phyloP scores from a whole-genome alignment of 2,329 filamentous ascomycete genomes.

The Nemania sp. region DNA sequence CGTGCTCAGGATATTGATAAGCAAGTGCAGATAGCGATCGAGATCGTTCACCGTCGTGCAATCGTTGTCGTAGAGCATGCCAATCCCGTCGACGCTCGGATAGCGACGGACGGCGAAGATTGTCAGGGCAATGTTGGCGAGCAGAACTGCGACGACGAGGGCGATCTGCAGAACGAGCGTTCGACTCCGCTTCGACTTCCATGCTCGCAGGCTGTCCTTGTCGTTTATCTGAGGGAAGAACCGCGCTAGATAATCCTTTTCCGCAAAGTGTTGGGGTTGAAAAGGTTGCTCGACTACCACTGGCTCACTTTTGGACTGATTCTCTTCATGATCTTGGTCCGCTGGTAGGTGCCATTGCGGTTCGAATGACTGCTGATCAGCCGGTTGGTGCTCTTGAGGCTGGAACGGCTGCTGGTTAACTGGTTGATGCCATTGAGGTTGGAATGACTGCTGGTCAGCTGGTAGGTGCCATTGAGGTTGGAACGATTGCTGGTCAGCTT shows the following conservation, averaged over 20 bases:
- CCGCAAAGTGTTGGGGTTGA: conserved; percentile 7
- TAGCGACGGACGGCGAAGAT: conserved; percentile 14
- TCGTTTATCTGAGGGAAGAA: conserved; percentile 26
- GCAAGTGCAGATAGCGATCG: conserved; percentile 19
- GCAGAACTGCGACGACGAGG: conserved; percentile 16
- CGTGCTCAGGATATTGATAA: conserved; percentile 25
- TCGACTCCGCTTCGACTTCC: conserved; percentile 21
- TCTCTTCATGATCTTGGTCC: too few species aligned
- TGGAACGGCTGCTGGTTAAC: too few species aligned
- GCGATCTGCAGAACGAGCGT: conserved; percentile 28
- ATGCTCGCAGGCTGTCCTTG: conserved; percentile 17
- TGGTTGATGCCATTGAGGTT: too few species aligned
- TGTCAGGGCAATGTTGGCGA: conserved; percentile 17
- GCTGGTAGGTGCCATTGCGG: too few species aligned
- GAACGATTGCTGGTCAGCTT: too few species aligned
- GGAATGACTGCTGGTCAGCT: too few species aligned
- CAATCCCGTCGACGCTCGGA: conserved; percentile 18
- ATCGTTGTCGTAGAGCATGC: conserved; percentile 21
- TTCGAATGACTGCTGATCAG: too few species aligned
- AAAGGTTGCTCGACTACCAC: too few species aligned
- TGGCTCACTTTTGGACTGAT: too few species aligned
- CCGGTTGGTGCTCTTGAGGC: too few species aligned
- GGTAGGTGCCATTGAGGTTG: too few species aligned
- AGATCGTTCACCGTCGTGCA: conserved; percentile 19
- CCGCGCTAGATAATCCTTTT: conserved; percentile 11